Evolutionary conservation across 2,329 filamentous ascomycete genomes (phyloP).

Genomic region (Emergomyces orientalis): DNA sequence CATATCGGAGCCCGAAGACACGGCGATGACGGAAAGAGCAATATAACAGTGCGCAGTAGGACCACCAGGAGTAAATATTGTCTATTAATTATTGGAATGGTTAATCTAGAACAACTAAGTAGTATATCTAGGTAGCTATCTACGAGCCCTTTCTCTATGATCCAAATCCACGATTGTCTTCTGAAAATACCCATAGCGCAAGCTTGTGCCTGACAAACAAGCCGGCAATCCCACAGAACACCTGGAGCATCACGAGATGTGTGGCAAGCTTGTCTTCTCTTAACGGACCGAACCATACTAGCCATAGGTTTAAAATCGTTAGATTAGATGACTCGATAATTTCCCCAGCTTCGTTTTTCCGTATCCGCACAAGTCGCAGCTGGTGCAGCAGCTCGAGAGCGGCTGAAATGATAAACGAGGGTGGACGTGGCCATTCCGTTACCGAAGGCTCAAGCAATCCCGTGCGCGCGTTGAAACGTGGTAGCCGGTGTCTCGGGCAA

Average conservation of each 20-base stretch:
- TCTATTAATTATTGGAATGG: not conserved
- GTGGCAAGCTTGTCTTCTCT: constrained; percentile 73
- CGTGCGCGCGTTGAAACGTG: constrained; percentile 74
- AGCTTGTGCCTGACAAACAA: constrained; percentile 78
- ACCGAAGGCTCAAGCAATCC: constrained; percentile 80
- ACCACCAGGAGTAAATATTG: no score
- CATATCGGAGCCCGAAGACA: constrained; percentile 8
- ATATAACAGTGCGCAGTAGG: not conserved
- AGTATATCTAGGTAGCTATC: constrained; percentile 8
- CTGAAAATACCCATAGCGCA: constrained; percentile 78
- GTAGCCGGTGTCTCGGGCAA: constrained; percentile 85
- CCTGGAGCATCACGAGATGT: constrained; percentile 73
- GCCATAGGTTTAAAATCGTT: constrained; percentile 89
- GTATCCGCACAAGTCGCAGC: constrained; percentile 59
- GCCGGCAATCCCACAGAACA: constrained; percentile 65
- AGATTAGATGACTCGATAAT: constrained; percentile 80
- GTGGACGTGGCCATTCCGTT: constrained; percentile 66
- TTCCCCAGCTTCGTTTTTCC: constrained; percentile 55
- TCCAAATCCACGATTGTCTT: constrained; percentile 57
- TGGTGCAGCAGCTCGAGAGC: constrained; percentile 59
- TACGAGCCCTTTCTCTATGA: constrained; percentile 8
- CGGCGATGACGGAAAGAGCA: not conserved
- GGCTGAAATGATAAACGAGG: constrained; percentile 53
- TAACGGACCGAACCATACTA: constrained; percentile 89
- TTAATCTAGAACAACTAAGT: not conserved